Percentiles rank a stretch among this genome's conserved stretches.
These are phyloP conservation scores for Wickerhamomyces chambardii DNA, from an alignment of 805 yeast genomes.

Conservation along the genomic window DNA sequence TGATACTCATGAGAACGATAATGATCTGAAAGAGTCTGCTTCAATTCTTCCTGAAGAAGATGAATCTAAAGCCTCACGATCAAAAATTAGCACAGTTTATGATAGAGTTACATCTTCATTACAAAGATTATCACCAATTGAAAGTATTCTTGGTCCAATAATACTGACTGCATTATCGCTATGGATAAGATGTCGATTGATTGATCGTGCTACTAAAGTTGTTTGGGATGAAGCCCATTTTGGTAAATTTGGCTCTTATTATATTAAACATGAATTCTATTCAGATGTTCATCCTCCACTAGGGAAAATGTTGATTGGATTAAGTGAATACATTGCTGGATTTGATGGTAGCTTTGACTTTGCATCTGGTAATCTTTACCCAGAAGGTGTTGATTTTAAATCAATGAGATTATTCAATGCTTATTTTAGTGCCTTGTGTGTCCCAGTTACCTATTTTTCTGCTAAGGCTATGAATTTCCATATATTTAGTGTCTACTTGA, in stretches of 20 bases:
- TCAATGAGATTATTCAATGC: constrained; percentile 71
- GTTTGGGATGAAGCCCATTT: constrained; percentile 92
- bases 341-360: constrained; percentile 72
- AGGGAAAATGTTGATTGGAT: constrained; percentile 73
- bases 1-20: neutral
- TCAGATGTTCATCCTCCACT: constrained; percentile 87
- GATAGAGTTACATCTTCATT: too few relatives aligned
- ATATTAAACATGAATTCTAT: constrained; percentile 70
- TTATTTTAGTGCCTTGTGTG: constrained; percentile 53
- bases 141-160: constrained; percentile 28
- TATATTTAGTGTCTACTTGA: constrained; percentile 44
- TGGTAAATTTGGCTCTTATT: constrained; percentile 79
- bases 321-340: constrained; percentile 77
- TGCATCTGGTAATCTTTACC: constrained; percentile 56
- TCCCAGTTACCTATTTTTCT: constrained; percentile 66
- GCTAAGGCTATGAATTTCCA: constrained; percentile 49
- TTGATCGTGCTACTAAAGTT: constrained; percentile 48
- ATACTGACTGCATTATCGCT: constrained; percentile 35
- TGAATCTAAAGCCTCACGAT: neutral
- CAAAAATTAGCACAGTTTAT: too few relatives aligned
- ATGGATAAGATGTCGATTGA: constrained; percentile 49
- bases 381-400: constrained; percentile 49
- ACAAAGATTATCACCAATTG: constrained; percentile 1
- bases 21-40: neutral
- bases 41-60: neutral